These are phyloP conservation scores for Pseudotulostoma volvatum DNA, from an alignment of 495 filamentous ascomycete species.

Conservation along the genomic window DNA sequence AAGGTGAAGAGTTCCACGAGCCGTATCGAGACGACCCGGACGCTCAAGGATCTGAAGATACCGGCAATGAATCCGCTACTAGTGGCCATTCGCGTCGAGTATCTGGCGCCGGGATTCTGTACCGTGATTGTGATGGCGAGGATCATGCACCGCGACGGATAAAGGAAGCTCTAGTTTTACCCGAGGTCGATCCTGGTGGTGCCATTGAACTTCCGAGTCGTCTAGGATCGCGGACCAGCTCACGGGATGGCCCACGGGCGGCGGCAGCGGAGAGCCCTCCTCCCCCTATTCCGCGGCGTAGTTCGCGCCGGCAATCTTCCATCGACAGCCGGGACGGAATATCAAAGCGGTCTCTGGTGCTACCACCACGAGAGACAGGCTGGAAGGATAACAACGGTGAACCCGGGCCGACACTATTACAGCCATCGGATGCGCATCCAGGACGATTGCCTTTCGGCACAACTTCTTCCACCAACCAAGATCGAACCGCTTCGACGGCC, in stretches of 20 bases:
- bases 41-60: constrained; percentile 7
- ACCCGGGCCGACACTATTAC: constrained; percentile 7
- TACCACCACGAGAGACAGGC: constrained; percentile 5
- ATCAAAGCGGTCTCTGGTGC: constrained; percentile 5
- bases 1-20: constrained; percentile 31
- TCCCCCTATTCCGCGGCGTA: constrained; percentile 42
- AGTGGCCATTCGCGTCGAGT: constrained; percentile 14
- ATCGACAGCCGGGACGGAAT: constrained; percentile 3
- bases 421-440: constrained; percentile 14
- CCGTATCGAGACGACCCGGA: constrained; percentile 45
- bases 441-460: constrained; percentile 43
- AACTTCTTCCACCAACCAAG: constrained; percentile 34
- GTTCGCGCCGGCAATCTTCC: constrained; percentile 37
- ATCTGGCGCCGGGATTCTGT: constrained; percentile 22
- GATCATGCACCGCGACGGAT: constrained; percentile 13
- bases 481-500: constrained; percentile 25
- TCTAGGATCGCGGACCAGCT: constrained; percentile 41
- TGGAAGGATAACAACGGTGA: constrained; percentile 6
- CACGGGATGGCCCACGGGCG: constrained; percentile 23
- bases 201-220: constrained; percentile 50
- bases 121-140: constrained; percentile 32
- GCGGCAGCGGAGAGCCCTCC: constrained; percentile 13
- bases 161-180: constrained; percentile 28
- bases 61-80: constrained; percentile 5
- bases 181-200: constrained; percentile 43